Conservation (phyloP, 257 asterid genomes). For the Scutellaria galericulata region DNA sequence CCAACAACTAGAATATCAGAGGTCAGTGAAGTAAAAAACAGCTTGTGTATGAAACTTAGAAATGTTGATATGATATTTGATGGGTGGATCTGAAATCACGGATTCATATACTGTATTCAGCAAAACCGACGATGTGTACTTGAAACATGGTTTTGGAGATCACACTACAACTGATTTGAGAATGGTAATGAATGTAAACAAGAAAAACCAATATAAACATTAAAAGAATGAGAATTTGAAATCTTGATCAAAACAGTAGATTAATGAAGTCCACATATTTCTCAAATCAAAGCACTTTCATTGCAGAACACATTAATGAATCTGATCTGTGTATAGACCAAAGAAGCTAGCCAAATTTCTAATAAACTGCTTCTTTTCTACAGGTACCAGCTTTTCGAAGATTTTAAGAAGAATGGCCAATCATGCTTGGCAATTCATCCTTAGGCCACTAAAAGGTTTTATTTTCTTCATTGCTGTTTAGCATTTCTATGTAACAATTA, state of each 20-base stretch:
- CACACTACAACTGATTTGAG: slow-evolving; percentile 14
- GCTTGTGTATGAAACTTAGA: neutral
- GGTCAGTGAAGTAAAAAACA: slow-evolving; percentile 47
- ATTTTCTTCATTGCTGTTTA: neutral
- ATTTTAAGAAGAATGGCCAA: slow-evolving; percentile 13
- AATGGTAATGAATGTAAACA: neutral
- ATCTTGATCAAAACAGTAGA: neutral
- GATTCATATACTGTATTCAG: neutral
- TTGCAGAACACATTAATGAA: neutral
- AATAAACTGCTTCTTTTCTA: slow-evolving; percentile 5
- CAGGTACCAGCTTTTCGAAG: slow-evolving; percentile 53
- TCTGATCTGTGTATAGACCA: neutral
- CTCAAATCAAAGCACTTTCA: neutral
- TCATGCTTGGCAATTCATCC: neutral
- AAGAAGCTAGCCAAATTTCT: neutral
- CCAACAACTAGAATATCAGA: slow-evolving; percentile 68
- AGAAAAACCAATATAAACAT: neutral
- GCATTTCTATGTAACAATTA: neutral
- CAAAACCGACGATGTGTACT: neutral
- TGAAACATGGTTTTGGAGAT: slow-evolving; percentile 11
- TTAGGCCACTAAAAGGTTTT: neutral
- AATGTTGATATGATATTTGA: slow-evolving; percentile 5
- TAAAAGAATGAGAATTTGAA: neutral
- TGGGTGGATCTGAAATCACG: slow-evolving; percentile 13
- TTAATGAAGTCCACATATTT: neutral